Conservation (phyloP, 768 basidiomycete genomes). For the Leccinum incarnatum region DNA sequence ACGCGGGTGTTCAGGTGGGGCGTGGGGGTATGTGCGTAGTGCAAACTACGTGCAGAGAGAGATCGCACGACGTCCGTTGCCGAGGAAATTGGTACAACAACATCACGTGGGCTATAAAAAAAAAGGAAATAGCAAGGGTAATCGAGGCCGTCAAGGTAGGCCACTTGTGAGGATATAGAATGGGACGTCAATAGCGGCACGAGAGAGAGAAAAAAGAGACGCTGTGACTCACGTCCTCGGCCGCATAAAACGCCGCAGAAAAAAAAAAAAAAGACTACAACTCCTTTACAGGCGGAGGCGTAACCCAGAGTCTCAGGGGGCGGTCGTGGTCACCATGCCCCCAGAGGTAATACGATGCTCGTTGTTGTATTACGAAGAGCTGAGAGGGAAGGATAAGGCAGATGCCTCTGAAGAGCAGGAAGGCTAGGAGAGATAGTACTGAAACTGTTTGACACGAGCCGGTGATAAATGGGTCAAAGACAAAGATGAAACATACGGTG, state of each 20-base stretch:
- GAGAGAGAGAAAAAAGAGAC: no score
- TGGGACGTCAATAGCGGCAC: constrained; percentile 5
- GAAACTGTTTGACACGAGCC: constrained; percentile 32
- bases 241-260: not conserved
- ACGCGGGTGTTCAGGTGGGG: no score
- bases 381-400: constrained; percentile 60
- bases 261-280: constrained; percentile 8
- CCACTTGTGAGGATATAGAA: not conserved
- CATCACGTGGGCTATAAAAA: not conserved
- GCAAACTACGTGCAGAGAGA: not conserved
- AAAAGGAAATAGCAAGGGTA: not conserved
- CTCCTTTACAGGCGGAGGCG: constrained; percentile 26
- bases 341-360: constrained; percentile 62
- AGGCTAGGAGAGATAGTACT: constrained; percentile 36
- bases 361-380: constrained; percentile 46
- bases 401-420: constrained; percentile 50
- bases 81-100: constrained; percentile 12
- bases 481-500: constrained; percentile 7
- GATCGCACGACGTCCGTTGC: not conserved
- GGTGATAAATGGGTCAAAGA: not conserved
- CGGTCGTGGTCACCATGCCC: constrained; percentile 43
- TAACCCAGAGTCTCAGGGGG: constrained; percentile 22
- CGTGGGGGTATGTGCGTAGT: no score
- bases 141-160: not conserved
- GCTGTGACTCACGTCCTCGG: constrained; percentile 12